Percentiles rank a stretch among this genome's conserved stretches.
phyloP scores from a whole-genome alignment of 306 rosid species.

The Pyrus bretschneideri region DNA sequence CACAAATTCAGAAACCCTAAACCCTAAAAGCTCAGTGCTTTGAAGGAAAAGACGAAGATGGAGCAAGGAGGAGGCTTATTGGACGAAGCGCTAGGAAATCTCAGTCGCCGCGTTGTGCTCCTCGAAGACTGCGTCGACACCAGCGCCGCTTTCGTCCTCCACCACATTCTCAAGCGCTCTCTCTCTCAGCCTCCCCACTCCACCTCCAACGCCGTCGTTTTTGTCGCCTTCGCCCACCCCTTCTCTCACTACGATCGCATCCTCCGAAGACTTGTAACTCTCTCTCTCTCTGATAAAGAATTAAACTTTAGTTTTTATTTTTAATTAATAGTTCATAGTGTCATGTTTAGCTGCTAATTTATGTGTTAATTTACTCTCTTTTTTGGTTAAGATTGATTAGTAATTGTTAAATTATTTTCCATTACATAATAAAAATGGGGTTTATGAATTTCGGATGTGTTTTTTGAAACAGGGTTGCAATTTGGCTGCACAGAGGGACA shows the following conservation, averaged over 20 bases:
- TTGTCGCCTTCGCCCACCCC: constrained; percentile 69
- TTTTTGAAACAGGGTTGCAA: constrained; percentile 66
- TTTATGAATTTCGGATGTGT: background rate
- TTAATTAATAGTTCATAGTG: background rate
- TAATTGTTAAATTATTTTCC: background rate
- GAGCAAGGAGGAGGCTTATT: constrained; percentile 32
- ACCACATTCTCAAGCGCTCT: constrained; percentile 67
- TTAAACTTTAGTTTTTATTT: background rate
- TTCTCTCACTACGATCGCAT: constrained; percentile 77
- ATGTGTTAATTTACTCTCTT: background rate
- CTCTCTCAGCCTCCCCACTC: constrained; percentile 30
- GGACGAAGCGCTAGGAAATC: constrained; percentile 62
- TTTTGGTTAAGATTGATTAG: background rate
- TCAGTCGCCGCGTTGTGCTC: constrained; percentile 45
- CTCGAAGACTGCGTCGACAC: constrained; percentile 81
- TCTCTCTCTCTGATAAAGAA: background rate
- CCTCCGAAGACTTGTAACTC: constrained; percentile 63
- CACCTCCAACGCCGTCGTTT: constrained; percentile 49
- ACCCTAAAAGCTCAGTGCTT: background rate
- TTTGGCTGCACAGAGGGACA: constrained; percentile 73
- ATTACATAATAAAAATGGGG: background rate
- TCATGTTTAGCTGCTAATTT: background rate
- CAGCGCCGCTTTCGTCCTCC: constrained; percentile 76
- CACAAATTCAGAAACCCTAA: background rate
- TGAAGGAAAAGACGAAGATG: constrained; percentile 22